phyloP scores from a whole-genome alignment of 129 eudicot species.

The Escallonia herrerae region DNA sequence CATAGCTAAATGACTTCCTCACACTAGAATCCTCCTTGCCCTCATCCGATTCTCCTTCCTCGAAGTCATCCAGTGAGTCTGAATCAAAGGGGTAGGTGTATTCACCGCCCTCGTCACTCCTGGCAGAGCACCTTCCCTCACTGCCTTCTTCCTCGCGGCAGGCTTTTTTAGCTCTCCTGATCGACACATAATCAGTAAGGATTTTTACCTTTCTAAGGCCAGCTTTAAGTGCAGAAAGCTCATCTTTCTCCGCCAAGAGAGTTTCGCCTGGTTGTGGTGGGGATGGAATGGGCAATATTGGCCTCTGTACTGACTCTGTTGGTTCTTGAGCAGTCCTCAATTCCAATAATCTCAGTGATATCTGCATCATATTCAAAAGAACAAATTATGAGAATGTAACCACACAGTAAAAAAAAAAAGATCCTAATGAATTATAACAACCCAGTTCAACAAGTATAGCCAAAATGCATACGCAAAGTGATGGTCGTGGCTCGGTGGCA shows the following conservation, averaged over 20 bases:
- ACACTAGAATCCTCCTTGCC: constrained; percentile 47
- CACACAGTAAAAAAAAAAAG: background rate
- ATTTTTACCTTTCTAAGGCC: constrained; percentile 92
- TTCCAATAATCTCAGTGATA: constrained; percentile 63
- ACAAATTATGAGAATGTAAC: too few relatives aligned
- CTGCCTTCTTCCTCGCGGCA: constrained; percentile 64
- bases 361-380: constrained; percentile 29
- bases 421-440: background rate
- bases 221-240: constrained; percentile 92
- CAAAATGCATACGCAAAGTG: constrained; percentile 46
- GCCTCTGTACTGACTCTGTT: constrained; percentile 48
- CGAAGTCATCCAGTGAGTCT: constrained; percentile 66
- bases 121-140: constrained; percentile 63
- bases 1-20: constrained; percentile 84
- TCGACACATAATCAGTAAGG: constrained; percentile 66
- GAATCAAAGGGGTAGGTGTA: constrained; percentile 63
- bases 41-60: constrained; percentile 80
- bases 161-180: constrained; percentile 69
- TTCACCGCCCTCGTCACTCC: constrained; percentile 73
- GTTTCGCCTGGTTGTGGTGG: constrained; percentile 45
- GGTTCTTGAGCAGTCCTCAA: constrained; percentile 55
- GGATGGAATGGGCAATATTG: constrained; percentile 31
- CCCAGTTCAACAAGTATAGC: background rate
- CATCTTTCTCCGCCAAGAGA: constrained; percentile 73
- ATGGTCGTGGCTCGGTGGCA: constrained; percentile 42